Evolutionary conservation across 352 stramenopile species (phyloP).

Genomic region (Phytophthora vignae): DNA sequence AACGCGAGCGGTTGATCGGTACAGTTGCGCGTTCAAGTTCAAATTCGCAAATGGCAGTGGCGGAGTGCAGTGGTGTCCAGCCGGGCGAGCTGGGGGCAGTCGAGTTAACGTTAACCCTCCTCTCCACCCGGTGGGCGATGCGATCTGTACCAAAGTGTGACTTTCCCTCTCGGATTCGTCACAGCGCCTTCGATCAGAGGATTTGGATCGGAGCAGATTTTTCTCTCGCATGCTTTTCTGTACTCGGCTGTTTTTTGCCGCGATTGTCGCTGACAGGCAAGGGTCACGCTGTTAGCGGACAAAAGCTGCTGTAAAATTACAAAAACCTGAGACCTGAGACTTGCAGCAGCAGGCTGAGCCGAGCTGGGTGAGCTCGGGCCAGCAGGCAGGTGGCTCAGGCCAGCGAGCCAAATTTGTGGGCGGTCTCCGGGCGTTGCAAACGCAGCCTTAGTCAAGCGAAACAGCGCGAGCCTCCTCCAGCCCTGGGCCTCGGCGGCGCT

Average conservation of each 20-base stretch:
- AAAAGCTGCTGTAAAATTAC: too few species aligned
- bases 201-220: slow-evolving; percentile 43
- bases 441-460: slow-evolving; percentile 13
- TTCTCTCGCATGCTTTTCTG: slow-evolving; percentile 35
- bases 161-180: slow-evolving; percentile 46
- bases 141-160: slow-evolving; percentile 13
- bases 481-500: not conserved
- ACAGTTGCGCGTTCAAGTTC: slow-evolving; percentile 24
- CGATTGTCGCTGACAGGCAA: slow-evolving; percentile 31
- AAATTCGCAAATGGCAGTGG: slow-evolving; percentile 44
- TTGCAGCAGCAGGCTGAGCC: slow-evolving; percentile 10
- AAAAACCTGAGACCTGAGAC: not conserved
- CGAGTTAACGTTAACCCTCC: slow-evolving; percentile 37
- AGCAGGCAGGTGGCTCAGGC: slow-evolving; percentile 32
- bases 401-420: slow-evolving; percentile 39
- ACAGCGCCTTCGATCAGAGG: slow-evolving; percentile 42
- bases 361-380: slow-evolving; percentile 25
- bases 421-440: slow-evolving; percentile 5
- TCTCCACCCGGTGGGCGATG: slow-evolving; percentile 7
- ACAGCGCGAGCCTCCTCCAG: slow-evolving; percentile 9
- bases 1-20: not conserved
- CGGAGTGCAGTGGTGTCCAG: not conserved
- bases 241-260: slow-evolving; percentile 37
- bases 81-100: slow-evolving; percentile 14
- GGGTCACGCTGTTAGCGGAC: not conserved